Percentiles rank a stretch among this genome's conserved stretches.
Evolutionary conservation across 2,329 filamentous ascomycete genomes (phyloP).

Genomic region (Neonectria coccinea): DNA sequence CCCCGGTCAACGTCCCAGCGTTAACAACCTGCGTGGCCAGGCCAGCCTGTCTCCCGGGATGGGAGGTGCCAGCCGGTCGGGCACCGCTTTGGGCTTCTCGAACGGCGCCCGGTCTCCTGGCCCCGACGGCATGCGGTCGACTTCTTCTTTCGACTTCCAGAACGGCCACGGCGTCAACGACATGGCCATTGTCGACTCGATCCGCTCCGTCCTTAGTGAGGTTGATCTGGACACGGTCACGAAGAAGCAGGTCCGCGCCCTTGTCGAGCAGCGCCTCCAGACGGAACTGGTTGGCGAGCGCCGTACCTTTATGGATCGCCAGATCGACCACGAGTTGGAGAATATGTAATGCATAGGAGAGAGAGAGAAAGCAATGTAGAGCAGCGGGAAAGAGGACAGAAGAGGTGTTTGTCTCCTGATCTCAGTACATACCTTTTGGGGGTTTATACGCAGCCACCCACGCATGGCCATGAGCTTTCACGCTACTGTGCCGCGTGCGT

Average conservation of each 20-base stretch:
- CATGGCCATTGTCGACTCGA: slow-evolving; percentile 82
- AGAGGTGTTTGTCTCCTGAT: slow-evolving; percentile 29
- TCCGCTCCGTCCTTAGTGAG: slow-evolving; percentile 83
- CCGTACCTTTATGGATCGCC: slow-evolving; percentile 87
- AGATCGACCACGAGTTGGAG: slow-evolving; percentile 93
- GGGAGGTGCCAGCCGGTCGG: slow-evolving; percentile 54
- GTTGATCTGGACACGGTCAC: slow-evolving; percentile 97
- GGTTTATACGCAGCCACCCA: slow-evolving; percentile 13
- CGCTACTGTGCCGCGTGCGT: background rate
- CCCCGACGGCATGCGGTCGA: slow-evolving; percentile 61
- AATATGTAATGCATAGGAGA: slow-evolving; percentile 75
- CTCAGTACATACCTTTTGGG: slow-evolving; percentile 36
- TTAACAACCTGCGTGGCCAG: slow-evolving; percentile 67
- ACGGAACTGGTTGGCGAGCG: slow-evolving; percentile 89
- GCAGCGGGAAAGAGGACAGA: slow-evolving; percentile 20
- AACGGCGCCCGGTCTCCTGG: slow-evolving; percentile 60
- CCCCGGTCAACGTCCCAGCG: slow-evolving; percentile 67
- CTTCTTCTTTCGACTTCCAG: slow-evolving; percentile 71
- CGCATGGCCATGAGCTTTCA: background rate
- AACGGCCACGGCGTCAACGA: slow-evolving; percentile 76
- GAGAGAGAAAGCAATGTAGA: slow-evolving; percentile 9
- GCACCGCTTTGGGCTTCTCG: slow-evolving; percentile 59
- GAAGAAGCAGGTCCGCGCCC: slow-evolving; percentile 93
- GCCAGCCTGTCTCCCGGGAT: slow-evolving; percentile 61
- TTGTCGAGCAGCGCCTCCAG: slow-evolving; percentile 94